Base-by-base conservation (phyloP, 2,329 filamentous ascomycete genomes). In the Parafenestella ontariensis region DNA sequence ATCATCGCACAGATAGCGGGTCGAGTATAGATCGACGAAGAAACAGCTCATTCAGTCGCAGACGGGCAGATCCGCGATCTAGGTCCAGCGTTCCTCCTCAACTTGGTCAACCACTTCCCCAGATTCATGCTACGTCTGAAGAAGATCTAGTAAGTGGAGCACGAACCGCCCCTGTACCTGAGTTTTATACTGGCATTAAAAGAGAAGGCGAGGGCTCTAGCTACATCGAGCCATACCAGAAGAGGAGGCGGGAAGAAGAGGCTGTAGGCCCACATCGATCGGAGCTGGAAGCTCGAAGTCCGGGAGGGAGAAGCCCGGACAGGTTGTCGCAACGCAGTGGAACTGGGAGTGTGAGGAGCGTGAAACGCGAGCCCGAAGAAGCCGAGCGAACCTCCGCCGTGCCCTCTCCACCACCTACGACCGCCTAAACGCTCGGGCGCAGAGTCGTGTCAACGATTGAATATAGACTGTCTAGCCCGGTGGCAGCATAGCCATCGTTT, bases 51-150 rank as follows among this genome's bases (percentile, higher is more conserved):
- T 70, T 75, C 53, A 71, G 70, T 51, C 63, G 72, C 44, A 62
- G 71, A 55, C 69, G 73, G 20, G 67, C 67, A 44, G 66, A 72
- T 33, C 52, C 58, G 44, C 61, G 68, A 44, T 67, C 68, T n/a
- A 68, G 72, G 28, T 66, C 71, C 24, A 75, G 72, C 53, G 72
- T 75, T 18, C 72, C 73, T 29, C 73, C 73, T 21, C 73, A 75
- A 44, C 62, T 74, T 36, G 66, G 66, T 18, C 68, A 70, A 7
- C 62, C 70, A 8, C 58, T 75, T 18, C 71, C 72, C 17, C 70
- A 70, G 45, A 65, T 75, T 29, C 66, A 71, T 13, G 66, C 73
- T 45, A 62, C 62, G 28, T 71, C 71, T 15, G 71, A 69, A 37
- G 65, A 69, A 17, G 72, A 74, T 37, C 49, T 71, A n/a, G 58